phyloP scores from a whole-genome alignment of 1,139 yeast genomes.

The Kluyveromyces sp. region DNA sequence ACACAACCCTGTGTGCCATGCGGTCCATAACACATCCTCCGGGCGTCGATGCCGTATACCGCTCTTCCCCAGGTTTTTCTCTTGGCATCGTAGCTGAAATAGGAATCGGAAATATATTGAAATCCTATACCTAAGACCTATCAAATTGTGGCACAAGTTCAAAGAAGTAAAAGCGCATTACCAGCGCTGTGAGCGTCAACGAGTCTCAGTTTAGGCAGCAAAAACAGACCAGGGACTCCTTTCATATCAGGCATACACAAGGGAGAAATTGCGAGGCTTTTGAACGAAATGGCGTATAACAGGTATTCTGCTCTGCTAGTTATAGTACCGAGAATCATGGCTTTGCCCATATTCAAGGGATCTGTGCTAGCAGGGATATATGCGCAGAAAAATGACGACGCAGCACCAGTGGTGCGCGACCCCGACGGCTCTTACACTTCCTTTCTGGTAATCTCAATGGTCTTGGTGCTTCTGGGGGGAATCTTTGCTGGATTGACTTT shows the following conservation, averaged over 20 bases:
- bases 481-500: constrained; percentile 93
- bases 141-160: not conserved
- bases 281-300: not conserved
- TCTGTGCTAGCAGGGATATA: not conserved
- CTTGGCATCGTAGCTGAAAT: not conserved
- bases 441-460: constrained; percentile 47
- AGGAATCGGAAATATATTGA: not conserved
- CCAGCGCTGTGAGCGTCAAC: no score
- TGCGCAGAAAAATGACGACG: not conserved
- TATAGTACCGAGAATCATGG: constrained; percentile 7
- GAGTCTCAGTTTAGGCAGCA: no score
- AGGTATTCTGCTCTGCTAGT: constrained; percentile 3
- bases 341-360: constrained; percentile 1
- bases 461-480: constrained; percentile 83
- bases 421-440: constrained; percentile 16
- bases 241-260: no score
- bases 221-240: no score
- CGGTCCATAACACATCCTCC: no score
- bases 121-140: not conserved
- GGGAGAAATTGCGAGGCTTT: not conserved
- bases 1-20: no score
- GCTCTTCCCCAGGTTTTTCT: not conserved
- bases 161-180: not conserved
- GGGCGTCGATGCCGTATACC: no score
- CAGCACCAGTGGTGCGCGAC: constrained; percentile 1